Evolutionary conservation across 2,329 filamentous ascomycete genomes (phyloP).

Genomic region (Alternaria sp.): DNA sequence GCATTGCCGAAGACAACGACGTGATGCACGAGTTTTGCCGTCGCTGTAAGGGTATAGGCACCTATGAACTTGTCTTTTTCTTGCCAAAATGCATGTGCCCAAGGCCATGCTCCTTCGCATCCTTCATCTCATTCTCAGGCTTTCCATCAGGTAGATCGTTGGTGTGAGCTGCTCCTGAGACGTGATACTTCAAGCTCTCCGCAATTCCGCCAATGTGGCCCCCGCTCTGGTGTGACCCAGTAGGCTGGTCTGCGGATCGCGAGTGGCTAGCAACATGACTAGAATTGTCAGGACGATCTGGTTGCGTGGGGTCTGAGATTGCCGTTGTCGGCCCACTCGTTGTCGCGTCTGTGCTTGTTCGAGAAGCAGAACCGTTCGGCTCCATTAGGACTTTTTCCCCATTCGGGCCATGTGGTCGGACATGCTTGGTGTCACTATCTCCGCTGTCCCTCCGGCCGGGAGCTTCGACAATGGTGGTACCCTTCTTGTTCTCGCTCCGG

Average conservation of each 20-base stretch:
- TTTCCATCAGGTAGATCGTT: conserved; percentile 52
- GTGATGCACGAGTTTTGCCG: neutral
- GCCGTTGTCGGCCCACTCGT: conserved; percentile 21
- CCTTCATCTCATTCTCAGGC: conserved; percentile 49
- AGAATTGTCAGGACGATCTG: conserved; percentile 24
- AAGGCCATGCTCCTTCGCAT: conserved; percentile 41
- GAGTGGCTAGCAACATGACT: conserved; percentile 5
- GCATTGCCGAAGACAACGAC: neutral
- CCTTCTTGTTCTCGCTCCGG: conserved; percentile 50
- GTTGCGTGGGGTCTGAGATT: conserved; percentile 19
- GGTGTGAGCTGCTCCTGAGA: conserved; percentile 44
- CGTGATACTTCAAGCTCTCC: conserved; percentile 37
- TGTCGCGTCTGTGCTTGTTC: conserved; percentile 18
- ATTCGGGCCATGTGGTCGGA: conserved; percentile 48
- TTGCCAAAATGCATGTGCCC: conserved; percentile 38
- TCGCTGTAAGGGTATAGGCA: neutral
- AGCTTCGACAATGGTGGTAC: conserved; percentile 31
- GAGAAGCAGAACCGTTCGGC: conserved; percentile 26
- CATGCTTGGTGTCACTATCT: conserved; percentile 47
- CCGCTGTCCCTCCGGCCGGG: conserved; percentile 37
- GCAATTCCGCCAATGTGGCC: conserved; percentile 28
- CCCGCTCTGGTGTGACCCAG: conserved; percentile 27
- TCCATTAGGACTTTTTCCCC: conserved; percentile 42
- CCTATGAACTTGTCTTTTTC: conserved; percentile 28
- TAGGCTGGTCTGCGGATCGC: conserved; percentile 4